Base-by-base conservation (phyloP, 75 land plant genomes). In the Picea sitchensis region DNA sequence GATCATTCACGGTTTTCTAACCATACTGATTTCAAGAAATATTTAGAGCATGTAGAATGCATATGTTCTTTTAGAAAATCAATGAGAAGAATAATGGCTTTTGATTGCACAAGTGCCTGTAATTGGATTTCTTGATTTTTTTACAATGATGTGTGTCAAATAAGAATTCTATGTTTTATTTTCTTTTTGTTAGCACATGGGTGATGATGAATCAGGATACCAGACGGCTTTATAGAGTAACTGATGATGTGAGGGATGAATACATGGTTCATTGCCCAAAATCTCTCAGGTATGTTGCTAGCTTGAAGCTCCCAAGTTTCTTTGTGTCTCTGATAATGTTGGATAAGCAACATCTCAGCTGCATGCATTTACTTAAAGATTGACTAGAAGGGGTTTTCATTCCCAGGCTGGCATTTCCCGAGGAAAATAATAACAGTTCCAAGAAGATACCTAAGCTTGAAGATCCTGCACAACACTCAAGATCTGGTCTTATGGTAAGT, bases 181-280 rank as follows among this genome's bases (percentile, higher is more conserved):
- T 51, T 51, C 56, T 51, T 1, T 51, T 51, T 51, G 56, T 51
- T 11, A 96, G 99, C 83, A 94, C 92, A 65, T 96, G 99, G 99
- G 99, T 96, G 81, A 94, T 96, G 99, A 96, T 96, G 99, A 92
- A 96, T 83, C 86, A 88, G 75, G 91, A 92, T 61, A 94, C 97
- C 2, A 89, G 99, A 79, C 86, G 92, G 12, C 88, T 96, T 73
- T 89, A 90, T 76, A 89, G 92, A 85, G 92, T 94, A 65, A 89
- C 82, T 69, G 94, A 91, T 77, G 99, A 96, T 58, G 87, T 96
- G 20, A 82, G 92, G 17, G 89, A 84, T 41, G 99, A 94, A 78
- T 87, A 80, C 79, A 73, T 81, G 61, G 62, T 85, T 58, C 86
- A 58, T 72, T 91, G 87, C 65, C 94, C 95, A 59, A 58, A 78